A percentile compares a stretch with the other conserved stretches of the same genome.
phyloP scores from a whole-genome alignment of 495 filamentous ascomycete genomes.

The Beverwykella pulmonaria region DNA sequence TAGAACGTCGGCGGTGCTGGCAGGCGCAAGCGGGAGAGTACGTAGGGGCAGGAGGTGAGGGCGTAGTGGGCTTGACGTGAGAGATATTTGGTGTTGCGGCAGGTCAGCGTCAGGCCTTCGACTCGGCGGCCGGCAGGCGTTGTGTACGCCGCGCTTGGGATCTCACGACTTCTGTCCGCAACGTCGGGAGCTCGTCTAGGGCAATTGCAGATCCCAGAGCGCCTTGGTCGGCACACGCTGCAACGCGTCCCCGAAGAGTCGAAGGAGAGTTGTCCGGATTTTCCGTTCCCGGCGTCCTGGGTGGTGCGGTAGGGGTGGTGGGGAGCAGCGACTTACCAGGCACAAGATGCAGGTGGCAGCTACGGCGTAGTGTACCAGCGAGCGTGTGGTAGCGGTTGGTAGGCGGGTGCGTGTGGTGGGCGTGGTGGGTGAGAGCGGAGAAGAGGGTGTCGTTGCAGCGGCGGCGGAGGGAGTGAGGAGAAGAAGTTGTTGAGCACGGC shows the following conservation, averaged over 20 bases:
- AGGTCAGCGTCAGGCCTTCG: neutral
- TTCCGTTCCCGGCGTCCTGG: neutral
- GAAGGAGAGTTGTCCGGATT: neutral
- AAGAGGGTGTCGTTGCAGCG: neutral
- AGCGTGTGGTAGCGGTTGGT: neutral
- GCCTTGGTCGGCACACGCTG: neutral
- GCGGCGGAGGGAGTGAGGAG: slow-evolving; percentile 11
- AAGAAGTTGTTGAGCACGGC: slow-evolving; percentile 10
- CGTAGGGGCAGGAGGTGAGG: neutral
- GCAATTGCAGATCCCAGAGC: neutral
- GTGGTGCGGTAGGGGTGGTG: neutral
- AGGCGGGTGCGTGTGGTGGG: neutral
- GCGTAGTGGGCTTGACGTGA: neutral
- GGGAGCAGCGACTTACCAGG: slow-evolving; percentile 26
- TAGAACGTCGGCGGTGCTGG: neutral
- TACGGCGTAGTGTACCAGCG: neutral
- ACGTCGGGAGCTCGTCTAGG: neutral
- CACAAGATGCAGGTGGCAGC: slow-evolving; percentile 1
- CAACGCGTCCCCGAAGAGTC: neutral
- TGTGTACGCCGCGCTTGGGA: neutral
- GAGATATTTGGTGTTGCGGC: neutral
- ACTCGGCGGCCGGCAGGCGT: neutral
- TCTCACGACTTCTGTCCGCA: neutral
- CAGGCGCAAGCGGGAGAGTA: neutral
- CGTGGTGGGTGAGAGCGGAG: neutral